Evolutionary conservation across 108 stramenopile genomes (phyloP).

Genomic region (Schizochytrium sp.): DNA sequence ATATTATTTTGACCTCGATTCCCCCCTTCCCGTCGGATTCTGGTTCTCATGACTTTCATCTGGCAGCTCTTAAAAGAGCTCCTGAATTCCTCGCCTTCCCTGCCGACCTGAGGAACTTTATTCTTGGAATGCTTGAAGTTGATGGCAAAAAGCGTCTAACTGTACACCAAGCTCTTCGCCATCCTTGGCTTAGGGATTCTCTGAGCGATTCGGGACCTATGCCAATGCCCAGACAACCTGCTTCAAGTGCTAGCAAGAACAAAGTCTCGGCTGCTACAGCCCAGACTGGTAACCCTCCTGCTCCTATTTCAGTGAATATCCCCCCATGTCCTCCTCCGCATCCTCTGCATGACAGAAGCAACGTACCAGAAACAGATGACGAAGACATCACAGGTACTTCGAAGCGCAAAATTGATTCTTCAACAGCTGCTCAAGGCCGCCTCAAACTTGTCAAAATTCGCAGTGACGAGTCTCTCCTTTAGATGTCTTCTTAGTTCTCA

Average conservation of each 20-base stretch:
- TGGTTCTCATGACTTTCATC: not conserved
- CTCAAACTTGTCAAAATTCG: conserved; percentile 38
- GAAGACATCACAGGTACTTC: not conserved
- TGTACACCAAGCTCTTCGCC: conserved; percentile 51
- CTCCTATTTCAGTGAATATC: not conserved
- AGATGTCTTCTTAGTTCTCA: too few species aligned
- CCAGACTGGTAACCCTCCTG: not conserved
- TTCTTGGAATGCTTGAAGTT: conserved; percentile 57
- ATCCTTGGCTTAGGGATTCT: conserved; percentile 48
- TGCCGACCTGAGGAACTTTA: not conserved
- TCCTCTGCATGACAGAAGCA: conserved; percentile 12
- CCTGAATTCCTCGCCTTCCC: not conserved
- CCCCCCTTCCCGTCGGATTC: conserved; percentile 16
- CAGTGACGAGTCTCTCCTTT: conserved; percentile 19
- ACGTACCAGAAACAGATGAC: not conserved
- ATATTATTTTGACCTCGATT: conserved; percentile 21
- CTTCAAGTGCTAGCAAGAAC: not conserved
- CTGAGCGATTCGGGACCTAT: not conserved
- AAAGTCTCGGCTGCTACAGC: not conserved
- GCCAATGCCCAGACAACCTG: not conserved
- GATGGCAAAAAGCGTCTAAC: conserved; percentile 57
- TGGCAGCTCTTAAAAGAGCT: not conserved
- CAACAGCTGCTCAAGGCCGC: not conserved
- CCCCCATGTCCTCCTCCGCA: not conserved
- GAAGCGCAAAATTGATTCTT: not conserved